A percentile compares a stretch with the other conserved stretches of the same genome.
phyloP scores from a whole-genome alignment of 2,329 filamentous ascomycete genomes.

The Colletotrichum costaricense region DNA sequence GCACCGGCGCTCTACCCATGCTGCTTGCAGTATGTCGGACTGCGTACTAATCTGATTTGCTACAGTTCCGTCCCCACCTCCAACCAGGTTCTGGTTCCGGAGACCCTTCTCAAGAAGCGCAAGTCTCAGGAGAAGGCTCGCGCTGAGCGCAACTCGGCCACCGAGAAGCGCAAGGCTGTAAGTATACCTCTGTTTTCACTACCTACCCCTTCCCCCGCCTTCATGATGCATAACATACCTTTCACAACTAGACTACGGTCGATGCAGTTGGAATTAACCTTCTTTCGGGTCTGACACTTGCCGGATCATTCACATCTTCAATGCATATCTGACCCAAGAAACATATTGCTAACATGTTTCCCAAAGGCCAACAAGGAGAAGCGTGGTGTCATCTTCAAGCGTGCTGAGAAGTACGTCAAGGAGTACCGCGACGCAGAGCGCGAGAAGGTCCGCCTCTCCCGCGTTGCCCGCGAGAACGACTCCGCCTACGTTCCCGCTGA shows the following conservation, averaged over 20 bases:
- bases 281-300: constrained; percentile 96
- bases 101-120: constrained; percentile 99
- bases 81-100: constrained; percentile 96
- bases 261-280: constrained; percentile 98
- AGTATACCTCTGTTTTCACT: constrained; percentile 55
- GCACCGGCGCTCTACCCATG: constrained; percentile 81
- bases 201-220: constrained; percentile 36
- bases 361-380: constrained; percentile 96
- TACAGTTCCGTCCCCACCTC: constrained; percentile 88
- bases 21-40: constrained; percentile 69
- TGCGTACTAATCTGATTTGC: constrained; percentile 81
- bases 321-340: constrained; percentile 26
- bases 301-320: constrained; percentile 43
- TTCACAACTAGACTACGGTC: constrained; percentile 94
- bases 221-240: constrained; percentile 89
- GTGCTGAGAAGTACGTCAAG: constrained; percentile 99
- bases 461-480: constrained; percentile 90
- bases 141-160: constrained; percentile 83
- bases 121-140: constrained; percentile 99
- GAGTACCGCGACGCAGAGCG: constrained; percentile 99
- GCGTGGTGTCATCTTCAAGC: constrained; percentile 99
- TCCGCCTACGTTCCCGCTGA: constrained; percentile 95
- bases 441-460: constrained; percentile 95
- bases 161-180: constrained; percentile 92
- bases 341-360: constrained; percentile 22